Base-by-base conservation (phyloP, 2,329 filamentous ascomycete genomes). In the Xylaria sp. region DNA sequence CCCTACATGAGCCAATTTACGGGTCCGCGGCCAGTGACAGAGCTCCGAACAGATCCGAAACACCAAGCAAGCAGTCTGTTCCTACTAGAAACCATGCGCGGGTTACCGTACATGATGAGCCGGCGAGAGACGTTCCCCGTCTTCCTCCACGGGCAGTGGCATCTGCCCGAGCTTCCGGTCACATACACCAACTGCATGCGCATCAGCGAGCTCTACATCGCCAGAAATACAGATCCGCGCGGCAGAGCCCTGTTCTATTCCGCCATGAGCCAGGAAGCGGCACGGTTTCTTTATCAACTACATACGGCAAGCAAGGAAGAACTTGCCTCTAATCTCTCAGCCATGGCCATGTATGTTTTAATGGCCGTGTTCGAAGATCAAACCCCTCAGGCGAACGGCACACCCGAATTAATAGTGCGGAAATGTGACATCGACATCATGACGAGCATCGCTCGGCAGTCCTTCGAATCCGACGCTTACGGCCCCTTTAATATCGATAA, bases 141-240 rank as follows among this genome's bases (percentile, higher is more conserved):
- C 44, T 75, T 74, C 18, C 58, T 65, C n/a, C 74, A 77, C 34
- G 73, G 73, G 13, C 66, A 71, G n/a, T 75, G 72, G 70, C 69
- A 72, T 55, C 31, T 56, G 20, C 28, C 72, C 6, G 57, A 69
- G 39, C 67, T 73, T 20, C 73, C 74, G 10, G 44, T 15, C 1
- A 69, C 63, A n/a, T 37, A 73, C 23, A 60, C 65, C 31, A 69
- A 60, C 34, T 75, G 75, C 64, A 63, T 65, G 28, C 57, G 69
- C 18, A 54, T 76, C 44, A 71, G 67, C 12, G 69, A 57, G 46
- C 44, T 72, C 23, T 75, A 72, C 34, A 39, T 69, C 12, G 39
- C 46, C 8, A 62, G 66, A 50, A 23, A 54, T 44, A 18, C 23
- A 39, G 48, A 34, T 31, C 46, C 46, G 1, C 48, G 41, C 5